Percentiles rank a stretch among this genome's conserved stretches.
Evolutionary conservation across 2,329 filamentous ascomycete species (phyloP).

Genomic region (Dryadomyces quercus-mongolicae): DNA sequence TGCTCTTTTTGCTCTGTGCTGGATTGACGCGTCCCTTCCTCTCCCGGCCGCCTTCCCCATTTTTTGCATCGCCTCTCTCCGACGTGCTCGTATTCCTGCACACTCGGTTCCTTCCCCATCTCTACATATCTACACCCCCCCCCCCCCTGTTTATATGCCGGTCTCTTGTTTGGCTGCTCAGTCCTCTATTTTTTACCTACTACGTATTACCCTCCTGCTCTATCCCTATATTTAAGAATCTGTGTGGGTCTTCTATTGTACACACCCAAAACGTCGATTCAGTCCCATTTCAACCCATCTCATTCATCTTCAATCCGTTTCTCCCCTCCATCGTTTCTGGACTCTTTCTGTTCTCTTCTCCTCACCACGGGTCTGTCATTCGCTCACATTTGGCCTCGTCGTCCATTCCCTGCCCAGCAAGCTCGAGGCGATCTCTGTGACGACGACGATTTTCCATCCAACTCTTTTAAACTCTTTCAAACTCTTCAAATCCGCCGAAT

Average conservation of each 20-base stretch:
- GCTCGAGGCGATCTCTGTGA: neutral
- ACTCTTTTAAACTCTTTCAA: too few species aligned
- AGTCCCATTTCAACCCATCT: neutral
- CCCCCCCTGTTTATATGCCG: neutral
- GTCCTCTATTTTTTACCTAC: neutral
- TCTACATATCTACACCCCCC: neutral
- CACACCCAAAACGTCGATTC: neutral
- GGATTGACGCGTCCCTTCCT: neutral
- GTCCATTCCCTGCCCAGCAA: neutral
- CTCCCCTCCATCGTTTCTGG: slow-evolving; percentile 5
- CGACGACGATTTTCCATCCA: neutral
- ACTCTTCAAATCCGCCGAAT: neutral
- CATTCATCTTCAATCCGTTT: neutral
- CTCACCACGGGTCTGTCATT: slow-evolving; percentile 8
- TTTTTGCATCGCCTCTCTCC: neutral
- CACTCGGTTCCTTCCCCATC: neutral
- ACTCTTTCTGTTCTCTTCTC: neutral
- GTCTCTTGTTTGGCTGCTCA: neutral
- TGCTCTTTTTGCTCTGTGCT: neutral
- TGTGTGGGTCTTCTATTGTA: neutral
- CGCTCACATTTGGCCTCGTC: slow-evolving; percentile 4
- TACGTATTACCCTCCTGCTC: neutral
- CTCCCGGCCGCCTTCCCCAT: neutral
- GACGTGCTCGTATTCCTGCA: neutral
- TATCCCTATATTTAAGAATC: neutral